A percentile compares a stretch with the other conserved stretches of the same genome.
phyloP scores from a whole-genome alignment of 768 basidiomycete species.

The Tremella fuciformis region DNA sequence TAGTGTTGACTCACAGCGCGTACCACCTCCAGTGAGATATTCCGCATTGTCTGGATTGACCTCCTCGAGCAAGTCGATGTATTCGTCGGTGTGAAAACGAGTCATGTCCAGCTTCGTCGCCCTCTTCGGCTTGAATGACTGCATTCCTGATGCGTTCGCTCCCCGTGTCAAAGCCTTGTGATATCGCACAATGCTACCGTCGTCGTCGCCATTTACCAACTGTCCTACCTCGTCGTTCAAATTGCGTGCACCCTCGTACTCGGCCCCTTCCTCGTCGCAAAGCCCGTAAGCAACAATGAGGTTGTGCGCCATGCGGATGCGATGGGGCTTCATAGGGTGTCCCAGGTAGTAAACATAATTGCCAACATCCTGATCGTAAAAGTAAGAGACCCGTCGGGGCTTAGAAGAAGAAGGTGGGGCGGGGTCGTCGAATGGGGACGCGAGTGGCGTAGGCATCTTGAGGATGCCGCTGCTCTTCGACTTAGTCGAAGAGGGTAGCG shows the following conservation, averaged over 20 bases:
- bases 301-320: conserved; percentile 91
- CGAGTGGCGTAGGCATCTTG: background rate
- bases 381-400: conserved; percentile 37
- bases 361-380: conserved; percentile 56
- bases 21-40: conserved; percentile 77
- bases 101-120: conserved; percentile 76
- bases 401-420: conserved; percentile 14
- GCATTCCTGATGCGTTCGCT: conserved; percentile 58
- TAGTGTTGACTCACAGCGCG: conserved; percentile 62
- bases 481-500: too few species aligned
- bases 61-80: conserved; percentile 80
- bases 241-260: conserved; percentile 19
- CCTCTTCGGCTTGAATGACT: conserved; percentile 71
- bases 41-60: conserved; percentile 90
- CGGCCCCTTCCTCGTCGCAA: conserved; percentile 62
- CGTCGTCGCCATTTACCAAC: conserved; percentile 6
- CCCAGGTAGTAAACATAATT: conserved; percentile 78
- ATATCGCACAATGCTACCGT: background rate
- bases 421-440: conserved; percentile 4
- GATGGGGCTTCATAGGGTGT: conserved; percentile 94
- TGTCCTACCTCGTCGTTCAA: conserved; percentile 22
- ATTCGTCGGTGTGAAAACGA: conserved; percentile 98
- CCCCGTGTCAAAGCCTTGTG: conserved; percentile 18
- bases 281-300: conserved; percentile 86
- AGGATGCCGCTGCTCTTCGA: too few species aligned